Evolutionary conservation across 768 basidiomycete species (phyloP).

Genomic region (Psilocybe tampanensis): DNA sequence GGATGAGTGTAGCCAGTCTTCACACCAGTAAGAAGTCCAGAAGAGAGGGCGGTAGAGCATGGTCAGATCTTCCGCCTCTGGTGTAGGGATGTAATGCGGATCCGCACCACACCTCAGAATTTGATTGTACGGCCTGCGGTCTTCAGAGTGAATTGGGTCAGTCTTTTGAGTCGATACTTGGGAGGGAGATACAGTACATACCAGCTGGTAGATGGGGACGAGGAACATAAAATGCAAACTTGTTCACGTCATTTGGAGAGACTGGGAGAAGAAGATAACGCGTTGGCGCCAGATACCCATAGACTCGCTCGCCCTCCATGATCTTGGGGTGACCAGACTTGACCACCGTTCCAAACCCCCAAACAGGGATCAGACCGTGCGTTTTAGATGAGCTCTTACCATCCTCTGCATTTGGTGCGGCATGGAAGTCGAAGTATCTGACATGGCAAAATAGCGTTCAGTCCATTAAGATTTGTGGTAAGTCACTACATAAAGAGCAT

Average conservation of each 20-base stretch:
- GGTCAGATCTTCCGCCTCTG: constrained; percentile 56
- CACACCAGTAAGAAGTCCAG: constrained; percentile 78
- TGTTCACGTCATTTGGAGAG: constrained; percentile 52
- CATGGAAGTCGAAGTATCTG: constrained; percentile 73
- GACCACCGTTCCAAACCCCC: constrained; percentile 68
- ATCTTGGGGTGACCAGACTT: constrained; percentile 52
- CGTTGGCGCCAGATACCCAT: constrained; percentile 63
- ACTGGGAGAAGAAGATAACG: constrained; percentile 59
- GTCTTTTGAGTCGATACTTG: no score
- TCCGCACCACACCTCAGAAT: constrained; percentile 61
- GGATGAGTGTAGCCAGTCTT: constrained; percentile 64
- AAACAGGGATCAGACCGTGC: constrained; percentile 70
- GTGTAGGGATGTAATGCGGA: constrained; percentile 51
- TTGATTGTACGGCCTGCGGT: constrained; percentile 71
- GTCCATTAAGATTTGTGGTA: no score
- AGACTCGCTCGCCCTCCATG: constrained; percentile 57
- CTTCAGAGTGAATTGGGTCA: constrained; percentile 24
- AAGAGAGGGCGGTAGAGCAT: constrained; percentile 77
- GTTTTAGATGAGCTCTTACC: constrained; percentile 41
- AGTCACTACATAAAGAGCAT: not conserved
- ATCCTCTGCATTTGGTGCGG: constrained; percentile 39
- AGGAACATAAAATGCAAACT: constrained; percentile 56
- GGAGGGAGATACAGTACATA: constrained; percentile 24
- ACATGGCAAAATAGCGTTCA: not conserved
- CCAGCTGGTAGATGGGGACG: constrained; percentile 65